A percentile compares a stretch with the other conserved stretches of the same genome.
phyloP scores from a whole-genome alignment of 2,329 filamentous ascomycete species.

The Epichloe sibirici region DNA sequence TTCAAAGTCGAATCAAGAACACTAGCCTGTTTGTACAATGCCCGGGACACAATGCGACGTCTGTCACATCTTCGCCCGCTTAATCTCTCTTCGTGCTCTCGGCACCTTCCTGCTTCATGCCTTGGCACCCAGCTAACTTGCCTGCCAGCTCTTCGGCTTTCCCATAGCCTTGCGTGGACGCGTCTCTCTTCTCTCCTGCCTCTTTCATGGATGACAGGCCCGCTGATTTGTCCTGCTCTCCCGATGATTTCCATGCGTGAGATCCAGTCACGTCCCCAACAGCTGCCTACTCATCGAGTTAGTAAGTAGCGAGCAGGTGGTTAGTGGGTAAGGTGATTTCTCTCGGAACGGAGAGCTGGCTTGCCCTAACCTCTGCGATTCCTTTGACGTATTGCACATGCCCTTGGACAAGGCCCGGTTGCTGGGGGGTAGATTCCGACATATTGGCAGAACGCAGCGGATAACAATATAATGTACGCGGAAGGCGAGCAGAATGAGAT shows the following conservation, averaged over 20 bases:
- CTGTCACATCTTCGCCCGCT: neutral
- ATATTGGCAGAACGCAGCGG: neutral
- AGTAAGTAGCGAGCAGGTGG: neutral
- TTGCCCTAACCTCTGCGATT: conserved; percentile 44
- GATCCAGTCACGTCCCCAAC: conserved; percentile 51
- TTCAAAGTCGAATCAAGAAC: too few relatives aligned
- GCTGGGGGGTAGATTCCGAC: conserved; percentile 13
- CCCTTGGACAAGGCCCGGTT: conserved; percentile 48
- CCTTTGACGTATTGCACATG: conserved; percentile 61
- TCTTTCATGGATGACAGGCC: conserved; percentile 51
- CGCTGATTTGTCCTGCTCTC: conserved; percentile 50
- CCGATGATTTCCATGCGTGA: conserved; percentile 50
- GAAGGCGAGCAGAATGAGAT: too few relatives aligned
- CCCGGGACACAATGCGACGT: too few relatives aligned
- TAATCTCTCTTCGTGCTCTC: conserved; percentile 30
- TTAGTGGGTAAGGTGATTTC: too few relatives aligned
- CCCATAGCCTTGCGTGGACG: conserved; percentile 41
- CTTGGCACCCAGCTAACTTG: conserved; percentile 52
- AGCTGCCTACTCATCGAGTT: conserved; percentile 30
- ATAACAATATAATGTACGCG: too few relatives aligned
- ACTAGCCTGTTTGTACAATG: too few relatives aligned
- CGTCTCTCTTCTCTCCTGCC: conserved; percentile 43
- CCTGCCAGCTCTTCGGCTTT: conserved; percentile 54
- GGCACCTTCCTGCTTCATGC: conserved; percentile 53
- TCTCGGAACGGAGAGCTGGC: neutral